Conservation (phyloP, 257 asterid species). For the Striga asiatica region DNA sequence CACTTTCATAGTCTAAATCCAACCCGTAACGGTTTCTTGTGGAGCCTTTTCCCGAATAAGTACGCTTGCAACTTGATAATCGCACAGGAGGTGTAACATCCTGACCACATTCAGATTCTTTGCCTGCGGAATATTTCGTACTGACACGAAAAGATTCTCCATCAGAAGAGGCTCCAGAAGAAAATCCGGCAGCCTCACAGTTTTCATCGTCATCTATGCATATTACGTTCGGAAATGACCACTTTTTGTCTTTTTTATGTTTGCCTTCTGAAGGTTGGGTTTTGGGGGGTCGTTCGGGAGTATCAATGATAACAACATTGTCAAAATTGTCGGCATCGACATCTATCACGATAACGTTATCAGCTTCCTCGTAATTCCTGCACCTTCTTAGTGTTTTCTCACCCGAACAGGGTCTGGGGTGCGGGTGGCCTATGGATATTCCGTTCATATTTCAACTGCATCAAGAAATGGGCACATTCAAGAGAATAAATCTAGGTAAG, state of each 20-base stretch:
- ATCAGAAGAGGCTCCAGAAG: slow-evolving; percentile 37
- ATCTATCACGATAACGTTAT: slow-evolving; percentile 50
- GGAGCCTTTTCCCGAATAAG: slow-evolving; percentile 66
- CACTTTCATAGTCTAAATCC: slow-evolving; percentile 29
- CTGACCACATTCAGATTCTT: slow-evolving; percentile 31
- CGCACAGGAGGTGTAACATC: slow-evolving; percentile 56
- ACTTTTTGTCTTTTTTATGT: slow-evolving; percentile 18
- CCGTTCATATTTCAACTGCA: slow-evolving; percentile 47
- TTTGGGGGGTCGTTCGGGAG: slow-evolving; percentile 39
- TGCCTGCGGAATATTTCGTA: slow-evolving; percentile 20
- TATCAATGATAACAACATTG: slow-evolving; percentile 47
- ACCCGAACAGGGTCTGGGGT: slow-evolving; percentile 33
- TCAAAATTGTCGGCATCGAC: slow-evolving; percentile 38
- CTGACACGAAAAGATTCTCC: slow-evolving; percentile 19
- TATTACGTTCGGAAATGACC: slow-evolving; percentile 32
- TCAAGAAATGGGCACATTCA: background rate
- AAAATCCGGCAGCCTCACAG: slow-evolving; percentile 15
- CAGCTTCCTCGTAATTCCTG: slow-evolving; percentile 24
- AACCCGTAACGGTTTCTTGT: slow-evolving; percentile 40
- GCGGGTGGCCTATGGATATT: slow-evolving; percentile 31
- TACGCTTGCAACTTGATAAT: slow-evolving; percentile 77
- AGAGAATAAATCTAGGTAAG: background rate
- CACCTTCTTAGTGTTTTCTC: slow-evolving; percentile 39
- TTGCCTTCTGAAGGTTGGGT: slow-evolving; percentile 18
- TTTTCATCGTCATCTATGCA: slow-evolving; percentile 73